Evolutionary conservation across 2,329 filamentous ascomycete species (phyloP), one percentile per base, ranked within the genome.

Genomic region (Phaeomoniella chlamydospora): DNA sequence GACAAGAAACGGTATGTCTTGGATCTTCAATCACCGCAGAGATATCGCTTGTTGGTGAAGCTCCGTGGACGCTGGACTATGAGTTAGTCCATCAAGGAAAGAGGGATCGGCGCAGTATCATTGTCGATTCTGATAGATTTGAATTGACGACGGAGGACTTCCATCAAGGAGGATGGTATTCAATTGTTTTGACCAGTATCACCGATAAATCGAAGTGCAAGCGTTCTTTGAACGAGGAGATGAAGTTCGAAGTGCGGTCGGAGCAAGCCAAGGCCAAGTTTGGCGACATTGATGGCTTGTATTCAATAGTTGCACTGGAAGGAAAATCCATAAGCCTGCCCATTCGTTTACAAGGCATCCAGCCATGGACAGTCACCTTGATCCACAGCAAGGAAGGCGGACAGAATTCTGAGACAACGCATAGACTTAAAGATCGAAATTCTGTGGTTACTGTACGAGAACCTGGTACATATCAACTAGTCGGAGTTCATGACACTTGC

Each of bases 1-100:
- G 6, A n/a, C 61, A 60, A 15, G 67, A 75, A 41, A 77, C 72
- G 47, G 76, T 81, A 34, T 98, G 90, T 52, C 79, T 96, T 37
- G 85, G 90, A 40, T 79, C 93, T 38, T 68, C 77, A 14, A 74
- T 87, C 4, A 72, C 77, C 18, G 74, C 90, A 17, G 74, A 84
- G 38, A 74, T 94, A 29, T 59, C 68, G 35, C 70, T 96, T 30
- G 66, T 75, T 32, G 90, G 92, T 30, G 86, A 96, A 48, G 70
- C 77, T 13, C 90, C 92, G 0, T 96, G 88, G 67, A 80, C 70
- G 15, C 61, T 98, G 29, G 86, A 96, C 52, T 98, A 93, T 62
- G 90, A 96, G 56, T 65, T 94, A 29, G 73, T 94, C 5, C 83
- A 96, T 57, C 82, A 86, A 37, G 87, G 87, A 37, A 92, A 82